Percentiles rank a stretch among this genome's conserved stretches.
phyloP scores from a whole-genome alignment of 768 basidiomycete species.

The Amylocystis lapponica region DNA sequence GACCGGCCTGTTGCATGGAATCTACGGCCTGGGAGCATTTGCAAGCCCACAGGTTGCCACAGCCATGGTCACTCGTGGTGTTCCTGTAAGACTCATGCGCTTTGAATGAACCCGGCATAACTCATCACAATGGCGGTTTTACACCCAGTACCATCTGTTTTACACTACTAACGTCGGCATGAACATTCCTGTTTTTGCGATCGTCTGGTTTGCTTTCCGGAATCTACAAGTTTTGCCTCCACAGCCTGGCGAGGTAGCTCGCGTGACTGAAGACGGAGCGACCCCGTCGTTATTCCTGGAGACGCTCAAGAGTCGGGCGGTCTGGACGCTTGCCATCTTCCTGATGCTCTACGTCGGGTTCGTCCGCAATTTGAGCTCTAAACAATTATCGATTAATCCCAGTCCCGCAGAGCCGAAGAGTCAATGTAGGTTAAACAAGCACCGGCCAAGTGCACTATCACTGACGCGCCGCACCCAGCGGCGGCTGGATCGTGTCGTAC shows the following conservation, averaged over 20 bases:
- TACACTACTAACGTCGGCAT: constrained; percentile 21
- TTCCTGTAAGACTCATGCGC: constrained; percentile 13
- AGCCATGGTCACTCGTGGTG: constrained; percentile 16
- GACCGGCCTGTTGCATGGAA: constrained; percentile 21
- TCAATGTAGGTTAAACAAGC: constrained; percentile 16
- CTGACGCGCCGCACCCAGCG: constrained; percentile 7
- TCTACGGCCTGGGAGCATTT: constrained; percentile 21
- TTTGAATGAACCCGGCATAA: not conserved
- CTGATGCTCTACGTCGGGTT: constrained; percentile 23
- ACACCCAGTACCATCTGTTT: constrained; percentile 18
- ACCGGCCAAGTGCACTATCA: not conserved
- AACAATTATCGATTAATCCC: not conserved
- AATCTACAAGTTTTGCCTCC: constrained; percentile 16
- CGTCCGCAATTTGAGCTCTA: not conserved
- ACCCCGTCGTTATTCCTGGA: constrained; percentile 5
- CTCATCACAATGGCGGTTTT: not conserved
- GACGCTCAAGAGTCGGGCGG: constrained; percentile 16
- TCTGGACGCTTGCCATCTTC: constrained; percentile 23
- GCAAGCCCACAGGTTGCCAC: constrained; percentile 20
- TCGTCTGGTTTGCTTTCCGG: constrained; percentile 20
- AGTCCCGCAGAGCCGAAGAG: constrained; percentile 16
- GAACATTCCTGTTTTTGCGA: constrained; percentile 17
- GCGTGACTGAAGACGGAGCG: not conserved
- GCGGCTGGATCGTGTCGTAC: constrained; percentile 26
- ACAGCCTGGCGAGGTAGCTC: constrained; percentile 1